Percentiles rank a stretch among this genome's conserved stretches.
Evolutionary conservation across 768 basidiomycete species (phyloP).

Genomic region (Termitomyces sp.): DNA sequence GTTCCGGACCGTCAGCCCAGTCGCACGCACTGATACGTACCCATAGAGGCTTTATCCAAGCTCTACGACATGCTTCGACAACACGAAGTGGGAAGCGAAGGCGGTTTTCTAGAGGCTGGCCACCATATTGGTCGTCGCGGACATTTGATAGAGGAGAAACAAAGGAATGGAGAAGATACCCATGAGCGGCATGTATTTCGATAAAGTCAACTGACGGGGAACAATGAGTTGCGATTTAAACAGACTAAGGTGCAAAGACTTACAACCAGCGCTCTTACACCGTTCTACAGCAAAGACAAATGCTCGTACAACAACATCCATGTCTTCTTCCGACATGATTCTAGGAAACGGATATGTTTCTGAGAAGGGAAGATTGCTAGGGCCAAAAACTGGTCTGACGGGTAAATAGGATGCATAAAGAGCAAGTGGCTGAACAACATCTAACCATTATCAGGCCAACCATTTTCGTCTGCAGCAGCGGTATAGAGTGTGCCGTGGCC

Average conservation of each 20-base stretch:
- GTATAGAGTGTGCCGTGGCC: conserved; percentile 27
- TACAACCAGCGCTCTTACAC: conserved; percentile 58
- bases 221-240: neutral
- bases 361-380: conserved; percentile 53
- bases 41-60: conserved; percentile 71
- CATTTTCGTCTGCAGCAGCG: conserved; percentile 46
- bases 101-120: conserved; percentile 64
- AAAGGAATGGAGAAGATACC: conserved; percentile 63
- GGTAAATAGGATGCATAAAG: neutral
- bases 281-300: conserved; percentile 51
- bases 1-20: conserved; percentile 56
- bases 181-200: conserved; percentile 71
- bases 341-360: conserved; percentile 51
- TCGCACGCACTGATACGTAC: conserved; percentile 64
- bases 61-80: conserved; percentile 42
- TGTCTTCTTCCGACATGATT: conserved; percentile 47
- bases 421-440: neutral
- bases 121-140: conserved; percentile 70
- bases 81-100: conserved; percentile 62
- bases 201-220: conserved; percentile 55
- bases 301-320: conserved; percentile 54
- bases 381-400: conserved; percentile 47
- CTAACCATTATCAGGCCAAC: conserved; percentile 66
- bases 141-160: conserved; percentile 71
- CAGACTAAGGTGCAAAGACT: conserved; percentile 13